A percentile compares a stretch with the other conserved stretches of the same genome.
These are phyloP conservation scores for Gonapodya sp. DNA, from an alignment of 192 early-diverging fungal species.

Conservation along the genomic window DNA sequence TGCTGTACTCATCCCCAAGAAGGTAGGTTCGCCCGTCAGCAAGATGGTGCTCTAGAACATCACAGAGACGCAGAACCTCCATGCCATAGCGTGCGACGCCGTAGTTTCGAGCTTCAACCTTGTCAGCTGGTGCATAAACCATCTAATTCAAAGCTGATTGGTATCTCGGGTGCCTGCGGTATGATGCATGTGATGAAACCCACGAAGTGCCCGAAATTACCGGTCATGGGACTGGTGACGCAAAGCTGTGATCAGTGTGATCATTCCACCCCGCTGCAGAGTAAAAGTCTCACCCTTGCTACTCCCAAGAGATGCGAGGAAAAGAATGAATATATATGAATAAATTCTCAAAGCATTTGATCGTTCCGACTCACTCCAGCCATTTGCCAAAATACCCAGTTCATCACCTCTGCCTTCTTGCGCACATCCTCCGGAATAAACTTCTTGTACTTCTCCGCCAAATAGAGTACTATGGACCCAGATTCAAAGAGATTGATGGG, in stretches of 20 bases:
- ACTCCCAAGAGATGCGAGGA: too few species aligned
- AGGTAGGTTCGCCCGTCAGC: background rate
- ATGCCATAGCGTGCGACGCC: constrained; percentile 10
- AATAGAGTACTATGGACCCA: constrained; percentile 1
- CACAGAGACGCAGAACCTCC: constrained; percentile 5
- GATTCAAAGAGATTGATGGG: constrained; percentile 1
- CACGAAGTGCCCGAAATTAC: constrained; percentile 5
- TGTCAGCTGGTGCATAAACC: constrained; percentile 6
- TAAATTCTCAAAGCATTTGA: too few species aligned
- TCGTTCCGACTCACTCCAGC: too few species aligned
- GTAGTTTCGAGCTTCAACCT: constrained; percentile 2
- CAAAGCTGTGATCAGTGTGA: too few species aligned
- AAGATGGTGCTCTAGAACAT: background rate
- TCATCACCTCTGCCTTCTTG: constrained; percentile 7
- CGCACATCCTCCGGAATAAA: background rate
- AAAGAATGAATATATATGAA: too few species aligned
- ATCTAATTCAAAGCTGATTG: background rate
- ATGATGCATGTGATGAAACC: background rate
- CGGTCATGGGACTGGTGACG: constrained; percentile 8
- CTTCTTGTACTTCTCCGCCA: constrained; percentile 4
- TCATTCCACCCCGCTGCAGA: too few species aligned
- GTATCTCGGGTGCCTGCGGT: background rate
- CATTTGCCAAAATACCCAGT: constrained; percentile 10
- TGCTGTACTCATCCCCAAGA: background rate
- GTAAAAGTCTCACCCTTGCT: too few species aligned